phyloP scores from a whole-genome alignment of 768 basidiomycete species.

The Pulveroboletus sp. region DNA sequence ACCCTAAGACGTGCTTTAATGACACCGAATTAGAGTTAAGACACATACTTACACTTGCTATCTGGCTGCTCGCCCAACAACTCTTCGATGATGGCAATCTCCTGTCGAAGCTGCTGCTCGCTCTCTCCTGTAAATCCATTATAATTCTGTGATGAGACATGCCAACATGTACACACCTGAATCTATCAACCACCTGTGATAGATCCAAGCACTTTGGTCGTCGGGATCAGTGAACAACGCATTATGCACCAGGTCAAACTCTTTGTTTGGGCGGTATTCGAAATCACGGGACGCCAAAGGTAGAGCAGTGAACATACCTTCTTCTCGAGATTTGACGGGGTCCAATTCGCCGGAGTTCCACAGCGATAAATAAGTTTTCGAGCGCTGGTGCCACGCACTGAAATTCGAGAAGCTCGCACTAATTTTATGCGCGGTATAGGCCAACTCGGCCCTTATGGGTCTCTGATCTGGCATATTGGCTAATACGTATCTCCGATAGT shows the following conservation, averaged over 20 bases:
- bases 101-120: slow-evolving; percentile 55
- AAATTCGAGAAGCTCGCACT: slow-evolving; percentile 95
- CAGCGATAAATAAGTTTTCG: slow-evolving; percentile 65
- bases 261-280: slow-evolving; percentile 37
- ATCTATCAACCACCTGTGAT: slow-evolving; percentile 96
- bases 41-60: slow-evolving; percentile 69
- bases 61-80: slow-evolving; percentile 86
- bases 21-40: background rate
- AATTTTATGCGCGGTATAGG: slow-evolving; percentile 87
- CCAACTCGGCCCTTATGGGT: slow-evolving; percentile 64
- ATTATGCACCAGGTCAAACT: slow-evolving; percentile 88
- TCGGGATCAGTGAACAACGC: slow-evolving; percentile 96
- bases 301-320: slow-evolving; percentile 44
- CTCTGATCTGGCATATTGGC: slow-evolving; percentile 57
- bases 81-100: slow-evolving; percentile 77
- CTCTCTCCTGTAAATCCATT: slow-evolving; percentile 48
- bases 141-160: background rate
- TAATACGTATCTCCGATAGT: slow-evolving; percentile 86
- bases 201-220: slow-evolving; percentile 97
- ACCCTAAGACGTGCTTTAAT: slow-evolving; percentile 53
- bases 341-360: slow-evolving; percentile 59
- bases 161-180: slow-evolving; percentile 44
- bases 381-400: slow-evolving; percentile 98
- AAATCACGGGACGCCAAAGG: background rate
- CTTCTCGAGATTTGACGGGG: slow-evolving; percentile 52